Evolutionary conservation across 345 rosid species (phyloP), one percentile per base, ranked within the genome.

Genomic region (Rhodomyrtus tomentosa): DNA sequence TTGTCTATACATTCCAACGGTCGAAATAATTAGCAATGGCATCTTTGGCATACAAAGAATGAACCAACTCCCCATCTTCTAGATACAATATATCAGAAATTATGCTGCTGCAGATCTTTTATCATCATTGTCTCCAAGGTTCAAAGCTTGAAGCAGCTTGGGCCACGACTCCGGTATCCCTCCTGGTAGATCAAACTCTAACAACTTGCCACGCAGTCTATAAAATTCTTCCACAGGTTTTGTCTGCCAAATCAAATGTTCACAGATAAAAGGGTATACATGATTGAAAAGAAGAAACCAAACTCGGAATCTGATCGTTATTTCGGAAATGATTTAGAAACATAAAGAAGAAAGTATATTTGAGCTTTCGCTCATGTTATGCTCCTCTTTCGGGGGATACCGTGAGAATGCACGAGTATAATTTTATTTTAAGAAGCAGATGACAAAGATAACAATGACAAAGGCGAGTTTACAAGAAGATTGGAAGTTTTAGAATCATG

Each of bases 81-180:
- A 50, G 74, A 53, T 76, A 84, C 51, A 73, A 83, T 80, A 86
- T 79, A 62, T 52, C 3, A 24, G 82, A 62, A 29, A 80, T 92
- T 89, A 95, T 22, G 96, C 98, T 53, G 93, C 91, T 52, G 92
- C 98, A 27, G 95, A 93, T 51, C 83, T 85, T 55, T 81, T 91
- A 76, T 91, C 88, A 27, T 90, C 90, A 27, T 85, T 91, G 83
- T 94, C 90, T 84, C 92, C 98, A 72, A 97, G 91, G 86, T 95
- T 91, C 88, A 97, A 90, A 76, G 98, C 99, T 84, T 86, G 91
- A 87, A 97, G 99, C 85, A 97, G 92, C 90, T 89, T 95, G 27
- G 98, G 96, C 99, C 99, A 97, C 4, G 99, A 95, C 88, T 97
- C 96, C 13, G 98, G 96, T 88, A 97, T 97, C 86, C 99, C 99